Base-by-base conservation (phyloP, 2,329 filamentous ascomycete species). In the Xylariales sp. region DNA sequence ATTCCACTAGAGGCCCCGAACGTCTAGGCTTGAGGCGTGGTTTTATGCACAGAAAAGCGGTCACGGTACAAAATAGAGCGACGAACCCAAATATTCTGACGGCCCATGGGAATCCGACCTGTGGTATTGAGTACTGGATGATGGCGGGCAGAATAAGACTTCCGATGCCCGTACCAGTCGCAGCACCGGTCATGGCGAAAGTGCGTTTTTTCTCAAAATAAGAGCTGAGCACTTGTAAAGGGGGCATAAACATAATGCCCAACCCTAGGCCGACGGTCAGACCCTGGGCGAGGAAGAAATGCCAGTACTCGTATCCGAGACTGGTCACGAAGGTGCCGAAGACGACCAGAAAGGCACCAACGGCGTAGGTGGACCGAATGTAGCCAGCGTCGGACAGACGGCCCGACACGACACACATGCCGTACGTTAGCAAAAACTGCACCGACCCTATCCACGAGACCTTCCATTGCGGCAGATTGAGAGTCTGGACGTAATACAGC, bases 81-180 rank as follows among this genome's bases (percentile, higher is more conserved):
- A 91, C 83, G 66, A 92, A 87, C 0, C 85, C 89, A 32, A 89
- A 80, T 3, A 85, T 84, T 1, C 90, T 82, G 34, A 90, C 84
- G 0, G 90, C 89, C 89, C 89, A 91, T 1, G 83, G 82, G 73
- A 91, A 92, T 0, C 90, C 90, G 16, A 91, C 78, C 34, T 79
- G 80, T 0, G 89, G 89, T 3, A 91, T 82, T 6, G 91, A 79
- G 61, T 88, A 85, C 74, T 85, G 82, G 5, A 87, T 81, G 2
- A 86, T 81, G 1, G 86, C 83, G 0, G 90, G 89, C 73, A 90
- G 91, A 6, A 92, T 80, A 3, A 91, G 79, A 1, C 89, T 89
- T 0, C 90, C 90, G 0, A 85, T 84, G 1, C 86, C 85, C 12
- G 87, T 88, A 1, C 90, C 90, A 0, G 84, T 85, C 0, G 89